A percentile compares a stretch with the other conserved stretches of the same genome.
These are phyloP conservation scores for Metschnikowia baotianmanensis DNA, from an alignment of 805 yeast genomes.

Conservation along the genomic window DNA sequence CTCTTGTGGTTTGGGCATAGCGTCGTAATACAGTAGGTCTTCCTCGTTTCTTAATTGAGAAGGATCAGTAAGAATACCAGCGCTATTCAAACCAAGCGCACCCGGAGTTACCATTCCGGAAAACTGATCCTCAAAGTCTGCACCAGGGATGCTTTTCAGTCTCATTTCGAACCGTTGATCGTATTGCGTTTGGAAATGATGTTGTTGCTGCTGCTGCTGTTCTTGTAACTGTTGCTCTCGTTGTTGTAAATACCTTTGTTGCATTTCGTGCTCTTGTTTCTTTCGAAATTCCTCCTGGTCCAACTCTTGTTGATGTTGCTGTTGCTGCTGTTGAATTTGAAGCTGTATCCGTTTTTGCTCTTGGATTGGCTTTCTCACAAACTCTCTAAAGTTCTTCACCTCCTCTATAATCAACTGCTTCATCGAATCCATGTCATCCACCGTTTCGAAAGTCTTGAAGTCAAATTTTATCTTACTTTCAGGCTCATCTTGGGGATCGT, in stretches of 20 bases:
- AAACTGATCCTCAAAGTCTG: constrained; percentile 8
- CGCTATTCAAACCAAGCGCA: constrained; percentile 16
- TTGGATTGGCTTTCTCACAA: constrained; percentile 73
- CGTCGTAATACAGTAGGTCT: constrained; percentile 31
- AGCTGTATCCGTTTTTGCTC: constrained; percentile 46
- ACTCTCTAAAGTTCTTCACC: constrained; percentile 72
- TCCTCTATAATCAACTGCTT: constrained; percentile 76
- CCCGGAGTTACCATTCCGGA: constrained; percentile 16
- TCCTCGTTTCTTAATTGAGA: constrained; percentile 19
- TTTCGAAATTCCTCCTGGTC: constrained; percentile 18
- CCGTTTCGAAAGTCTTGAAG: constrained; percentile 76
- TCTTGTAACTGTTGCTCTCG: constrained; percentile 7
- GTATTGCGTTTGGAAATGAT: constrained; percentile 1
- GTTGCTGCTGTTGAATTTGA: constrained; percentile 27
- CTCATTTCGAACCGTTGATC: constrained; percentile 2
- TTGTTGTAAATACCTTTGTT: constrained; percentile 13
- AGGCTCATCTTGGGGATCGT: constrained; percentile 71
- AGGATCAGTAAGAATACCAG: constrained; percentile 26
- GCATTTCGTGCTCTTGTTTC: constrained; percentile 19
- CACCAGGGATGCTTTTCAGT: constrained; percentile 4
- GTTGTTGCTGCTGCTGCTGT: constrained; percentile 8
- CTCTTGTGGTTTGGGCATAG: constrained; percentile 45
- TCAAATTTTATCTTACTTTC: constrained; percentile 79
- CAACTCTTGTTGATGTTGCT: constrained; percentile 17
- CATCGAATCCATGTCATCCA: constrained; percentile 72